Evolutionary conservation across 495 filamentous ascomycete genomes (phyloP), one percentile per base, ranked within the genome.

Genomic region (Penicillium verhagenii): DNA sequence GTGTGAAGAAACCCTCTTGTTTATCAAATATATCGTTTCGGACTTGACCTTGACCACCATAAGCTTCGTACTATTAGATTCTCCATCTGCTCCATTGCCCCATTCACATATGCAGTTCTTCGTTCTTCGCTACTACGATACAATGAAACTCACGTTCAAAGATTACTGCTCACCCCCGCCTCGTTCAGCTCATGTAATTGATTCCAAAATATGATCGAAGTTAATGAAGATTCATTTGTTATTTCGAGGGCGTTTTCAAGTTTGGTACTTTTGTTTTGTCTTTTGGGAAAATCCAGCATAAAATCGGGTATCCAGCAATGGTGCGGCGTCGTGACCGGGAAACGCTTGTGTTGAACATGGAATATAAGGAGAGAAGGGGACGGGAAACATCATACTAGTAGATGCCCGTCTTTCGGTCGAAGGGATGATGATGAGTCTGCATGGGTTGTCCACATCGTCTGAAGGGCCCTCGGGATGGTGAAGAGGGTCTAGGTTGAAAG

Each of bases 251-350:
- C 64, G 24, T 58, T 24, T 31, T 33, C 20, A 18, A 48, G 28
- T 31, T 50, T 37, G 29, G 18, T 25, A 48, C 18, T 48, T 50
- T 52, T 43, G 11, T 33, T 48, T 37, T 24, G 42, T 39, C 42
- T 48, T 39, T 49, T 47, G 43, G 50, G 20, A 44, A 60, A 49
- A 56, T 56, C 48, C 56, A 54, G 40, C 47, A 55, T 54, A 57
- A 65, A 66, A 74, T 68, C 62, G 70, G 72, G 70, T 75, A 72
- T 75, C 69, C 72, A 71, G 67, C 68, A 70, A 60, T 59, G 54
- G 55, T 46, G 46, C 48, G 60, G 58, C 53, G 46, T 54, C 21
- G 28, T 59, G 47, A 51, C 52, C 56, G 50, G 47, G 51, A 54
- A 65, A 61, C 56, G 59, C 60, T 57, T 63, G 64, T 65, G 66